Evolutionary conservation across 306 rosid genomes (phyloP), one percentile per base, ranked within the genome.

Genomic region (Alnus rubra): DNA sequence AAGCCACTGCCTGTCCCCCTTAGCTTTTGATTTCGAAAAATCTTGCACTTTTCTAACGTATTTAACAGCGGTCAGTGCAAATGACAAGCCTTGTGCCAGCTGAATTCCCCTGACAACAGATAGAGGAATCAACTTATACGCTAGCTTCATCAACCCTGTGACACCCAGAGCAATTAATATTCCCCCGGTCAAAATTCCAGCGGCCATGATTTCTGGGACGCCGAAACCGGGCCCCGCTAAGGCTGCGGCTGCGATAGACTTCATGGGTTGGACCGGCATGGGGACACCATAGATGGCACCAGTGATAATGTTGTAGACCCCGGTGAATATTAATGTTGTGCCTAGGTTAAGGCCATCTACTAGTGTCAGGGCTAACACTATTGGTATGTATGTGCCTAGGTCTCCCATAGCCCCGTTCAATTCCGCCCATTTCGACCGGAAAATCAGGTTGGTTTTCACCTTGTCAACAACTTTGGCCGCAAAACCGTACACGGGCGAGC

Each of bases 201-300:
- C 77, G 35, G 94, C 96, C 96, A 91, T 91, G 75, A 93, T 88
- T 71, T 93, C 93, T 4, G 90, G 87, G 30, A 93, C 67, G 6
- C 84, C 80, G 60, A 93, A 93, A 13, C 81, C 10, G 33, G 89
- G 0, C 13, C 88, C 87, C 1, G 97, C 69, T 19, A 93, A 78
- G n/a, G 96, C 93, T 1, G 51, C 88, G 1, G 96, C 94, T 1
- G 89, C 94, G 42, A 93, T 91, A 62, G 97, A 80, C 62, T 93
- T 93, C 97, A 93, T 93, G 35, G 98, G 98, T 73, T 93, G 98
- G 44, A 93, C 96, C 2, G 98, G 94, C 94, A 89, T 91, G 10
- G 97, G 97, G 30, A 91, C 97, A 14, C 97, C 97, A 18, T 91
- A 93, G 9, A 93, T 77, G 69, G 89, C 87, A 4, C 97, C 97